Conservation (phyloP, 2,329 filamentous ascomycete genomes). For the Colletotrichum siamense region DNA sequence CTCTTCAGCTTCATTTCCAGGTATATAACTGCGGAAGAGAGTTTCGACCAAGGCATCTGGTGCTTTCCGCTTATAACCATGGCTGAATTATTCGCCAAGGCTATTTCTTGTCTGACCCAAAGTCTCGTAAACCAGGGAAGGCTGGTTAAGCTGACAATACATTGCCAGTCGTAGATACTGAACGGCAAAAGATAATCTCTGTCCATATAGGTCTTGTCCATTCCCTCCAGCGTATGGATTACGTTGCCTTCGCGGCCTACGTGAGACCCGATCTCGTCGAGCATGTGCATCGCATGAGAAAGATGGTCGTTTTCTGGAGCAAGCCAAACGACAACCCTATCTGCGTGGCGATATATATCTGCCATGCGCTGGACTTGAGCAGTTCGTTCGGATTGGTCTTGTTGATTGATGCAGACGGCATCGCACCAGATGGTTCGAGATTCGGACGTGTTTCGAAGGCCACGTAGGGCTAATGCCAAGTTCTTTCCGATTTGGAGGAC, state of each 20-base stretch:
- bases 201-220: rapidly evolving
- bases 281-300: rapidly evolving
- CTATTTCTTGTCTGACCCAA: too few relatives aligned
- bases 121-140: too few relatives aligned
- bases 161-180: rapidly evolving
- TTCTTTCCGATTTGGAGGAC: rapidly evolving
- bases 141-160: too few relatives aligned
- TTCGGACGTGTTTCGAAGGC: rapidly evolving
- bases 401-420: background rate
- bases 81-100: too few relatives aligned
- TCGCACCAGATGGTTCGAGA: background rate
- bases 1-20: too few relatives aligned
- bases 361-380: background rate
- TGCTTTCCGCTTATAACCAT: too few relatives aligned
- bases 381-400: rapidly evolving
- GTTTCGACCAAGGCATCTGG: too few relatives aligned
- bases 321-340: background rate
- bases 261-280: background rate
- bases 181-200: rapidly evolving
- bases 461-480: rapidly evolving
- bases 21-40: too few relatives aligned
- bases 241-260: too few relatives aligned
- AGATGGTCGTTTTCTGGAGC: rapidly evolving
- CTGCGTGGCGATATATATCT: background rate
- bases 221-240: too few relatives aligned